Base-by-base conservation (phyloP, 1,284 basidiomycete genomes). In the Malassezia psittaci region DNA sequence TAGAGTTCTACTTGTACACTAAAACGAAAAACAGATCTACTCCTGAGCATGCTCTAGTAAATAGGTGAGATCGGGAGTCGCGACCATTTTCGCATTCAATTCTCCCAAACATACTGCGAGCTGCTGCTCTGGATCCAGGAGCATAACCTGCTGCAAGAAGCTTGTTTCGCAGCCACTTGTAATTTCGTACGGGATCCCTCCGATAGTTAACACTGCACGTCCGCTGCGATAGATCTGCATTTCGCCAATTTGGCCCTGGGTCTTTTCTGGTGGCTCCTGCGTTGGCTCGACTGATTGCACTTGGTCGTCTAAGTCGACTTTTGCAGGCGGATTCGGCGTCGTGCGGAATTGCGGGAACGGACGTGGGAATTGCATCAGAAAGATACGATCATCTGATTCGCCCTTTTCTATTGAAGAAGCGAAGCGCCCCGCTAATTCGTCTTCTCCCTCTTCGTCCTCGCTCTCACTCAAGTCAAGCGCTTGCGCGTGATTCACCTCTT, bases 331-430 rank as follows among this genome's bases (percentile, higher is more conserved):
- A n/a, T 15, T 38, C 18, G 45, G 36, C 11, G 46, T 24, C n/a
- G 39, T 24, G 2, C 24, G 45, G 50, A 91, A 93, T 13, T 78
- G 80, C 0, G 90, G 90, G 76, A 94, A 90, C 0, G 87, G 84
- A n/a, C 80, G 77, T 0, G 90, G 90, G 71, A 96, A 93, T 74
- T 93, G 90, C 78, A 94, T 93, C 62, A 90, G 84, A 71, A 88
- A 93, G 1, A 94, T 78, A 24, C 83, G 79, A 69, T 70, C 83
- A 83, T 78, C 65, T 18, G 60, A 60, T 3, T 57, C 53, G 42
- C 76, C 75, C 44, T 65, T 57, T 29, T 50, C 34, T 9, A 50
- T 19, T 6, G 47, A 37, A 29, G 64, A 57, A 18, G 67, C 62
- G 68, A 96, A 91, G 73, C 90, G 85, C 47, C 87, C 85, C 5